Conservation (phyloP, 805 yeast species). For the Cyberlindnera amylophila region DNA sequence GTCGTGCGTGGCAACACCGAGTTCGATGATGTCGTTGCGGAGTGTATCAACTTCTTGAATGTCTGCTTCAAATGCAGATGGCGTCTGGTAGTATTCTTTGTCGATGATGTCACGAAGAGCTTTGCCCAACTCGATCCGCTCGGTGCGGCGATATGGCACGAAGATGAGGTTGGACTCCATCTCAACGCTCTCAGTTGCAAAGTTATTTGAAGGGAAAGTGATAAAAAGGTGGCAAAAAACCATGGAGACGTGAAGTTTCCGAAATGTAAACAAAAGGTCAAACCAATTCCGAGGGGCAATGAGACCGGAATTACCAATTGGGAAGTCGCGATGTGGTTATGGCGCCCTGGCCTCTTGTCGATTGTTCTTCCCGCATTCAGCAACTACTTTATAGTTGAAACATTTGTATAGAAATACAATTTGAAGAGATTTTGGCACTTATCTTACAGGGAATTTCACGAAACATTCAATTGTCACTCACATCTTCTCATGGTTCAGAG, state of each 20-base stretch:
- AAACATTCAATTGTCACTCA: too few relatives aligned
- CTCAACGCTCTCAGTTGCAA: too few relatives aligned
- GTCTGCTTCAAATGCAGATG: constrained; percentile 39
- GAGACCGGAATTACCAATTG: neutral
- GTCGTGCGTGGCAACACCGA: constrained; percentile 35
- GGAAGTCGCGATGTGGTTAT: too few relatives aligned
- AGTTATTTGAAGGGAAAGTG: too few relatives aligned
- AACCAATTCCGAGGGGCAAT: neutral
- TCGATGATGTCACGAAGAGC: constrained; percentile 43
- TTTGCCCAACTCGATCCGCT: constrained; percentile 36
- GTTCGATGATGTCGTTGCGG: constrained; percentile 38
- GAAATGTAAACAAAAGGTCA: constrained; percentile 7
- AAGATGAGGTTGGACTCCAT: constrained; percentile 39
- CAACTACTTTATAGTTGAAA: too few relatives aligned
- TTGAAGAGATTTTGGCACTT: too few relatives aligned
- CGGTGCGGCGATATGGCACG: constrained; percentile 49
- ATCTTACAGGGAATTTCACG: too few relatives aligned
- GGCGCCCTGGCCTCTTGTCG: too few relatives aligned
- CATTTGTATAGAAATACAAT: too few relatives aligned
- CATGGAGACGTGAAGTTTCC: neutral
- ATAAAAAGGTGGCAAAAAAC: too few relatives aligned
- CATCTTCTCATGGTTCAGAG: too few relatives aligned
- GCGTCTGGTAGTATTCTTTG: constrained; percentile 42
- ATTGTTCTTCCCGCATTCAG: too few relatives aligned
- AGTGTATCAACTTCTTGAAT: constrained; percentile 39